A percentile compares a stretch with the other conserved stretches of the same genome.
phyloP scores from a whole-genome alignment of 2,329 filamentous ascomycete genomes.

The Trichoderma sp. region DNA sequence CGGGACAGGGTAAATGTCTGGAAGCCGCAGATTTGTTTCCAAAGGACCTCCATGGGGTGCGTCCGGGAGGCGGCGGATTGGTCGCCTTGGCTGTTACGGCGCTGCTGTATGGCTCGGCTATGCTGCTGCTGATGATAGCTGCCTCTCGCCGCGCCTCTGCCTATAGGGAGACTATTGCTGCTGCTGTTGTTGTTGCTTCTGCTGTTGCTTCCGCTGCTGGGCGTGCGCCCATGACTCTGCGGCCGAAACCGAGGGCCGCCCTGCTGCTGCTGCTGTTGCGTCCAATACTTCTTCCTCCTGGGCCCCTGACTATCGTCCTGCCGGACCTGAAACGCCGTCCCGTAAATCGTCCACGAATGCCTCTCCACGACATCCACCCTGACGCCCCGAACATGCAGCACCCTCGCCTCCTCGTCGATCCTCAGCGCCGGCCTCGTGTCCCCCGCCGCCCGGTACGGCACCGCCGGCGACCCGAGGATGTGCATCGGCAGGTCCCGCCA shows the following conservation, averaged over 20 bases:
- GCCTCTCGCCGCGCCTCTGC: neutral
- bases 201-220: neutral
- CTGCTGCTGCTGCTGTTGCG: neutral
- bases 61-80: conserved; percentile 5
- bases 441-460: conserved; percentile 39
- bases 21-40: conserved; percentile 37
- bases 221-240: neutral
- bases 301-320: conserved; percentile 8
- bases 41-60: conserved; percentile 39
- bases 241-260: neutral
- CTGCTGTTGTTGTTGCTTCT: neutral
- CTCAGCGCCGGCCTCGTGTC: conserved; percentile 35
- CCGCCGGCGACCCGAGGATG: conserved; percentile 39
- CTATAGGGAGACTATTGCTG: neutral
- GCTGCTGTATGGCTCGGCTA: neutral
- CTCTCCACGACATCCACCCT: conserved; percentile 35
- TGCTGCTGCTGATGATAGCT: neutral
- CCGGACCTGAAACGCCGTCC: conserved; percentile 39
- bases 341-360: conserved; percentile 38
- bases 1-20: conserved; percentile 34
- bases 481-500: conserved; percentile 42
- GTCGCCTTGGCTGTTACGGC: conserved; percentile 10
- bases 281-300: neutral
- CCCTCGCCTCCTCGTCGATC: conserved; percentile 34
- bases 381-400: conserved; percentile 38